Conservation (phyloP, 176 grass and related monocot genomes). For the Carex kokanica region DNA sequence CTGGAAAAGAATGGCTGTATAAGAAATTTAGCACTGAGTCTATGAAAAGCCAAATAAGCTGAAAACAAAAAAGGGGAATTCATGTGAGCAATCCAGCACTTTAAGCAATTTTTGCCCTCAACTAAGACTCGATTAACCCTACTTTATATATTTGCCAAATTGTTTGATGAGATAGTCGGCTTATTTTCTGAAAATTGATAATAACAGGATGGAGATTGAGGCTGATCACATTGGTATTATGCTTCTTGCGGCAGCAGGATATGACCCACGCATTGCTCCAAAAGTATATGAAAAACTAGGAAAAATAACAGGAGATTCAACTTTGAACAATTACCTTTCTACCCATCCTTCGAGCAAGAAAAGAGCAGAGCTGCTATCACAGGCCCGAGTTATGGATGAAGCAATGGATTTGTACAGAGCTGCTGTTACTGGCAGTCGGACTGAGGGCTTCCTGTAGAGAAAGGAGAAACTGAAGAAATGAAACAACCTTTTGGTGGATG, state of each 20-base stretch:
- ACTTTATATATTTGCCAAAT: not conserved
- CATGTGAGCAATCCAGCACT: not conserved
- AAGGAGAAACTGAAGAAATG: not conserved
- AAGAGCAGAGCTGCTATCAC: constrained; percentile 54
- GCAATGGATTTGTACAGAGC: constrained; percentile 62
- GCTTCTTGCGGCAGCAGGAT: constrained; percentile 81
- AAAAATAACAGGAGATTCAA: constrained; percentile 58
- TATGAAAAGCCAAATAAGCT: not conserved
- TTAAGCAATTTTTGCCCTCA: not conserved
- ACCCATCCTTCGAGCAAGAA: constrained; percentile 95
- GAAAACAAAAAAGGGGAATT: not conserved
- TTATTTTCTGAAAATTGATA: constrained; percentile 7
- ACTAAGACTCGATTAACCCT: not conserved
- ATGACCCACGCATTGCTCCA: constrained; percentile 80
- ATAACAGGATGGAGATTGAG: constrained; percentile 88
- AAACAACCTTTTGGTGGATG: not conserved
- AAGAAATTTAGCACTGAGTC: not conserved
- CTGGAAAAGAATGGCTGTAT: not conserved
- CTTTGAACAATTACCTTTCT: constrained; percentile 60
- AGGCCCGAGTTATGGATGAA: constrained; percentile 70
- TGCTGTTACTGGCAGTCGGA: constrained; percentile 37
- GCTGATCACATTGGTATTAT: constrained; percentile 91
- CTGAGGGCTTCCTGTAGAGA: constrained; percentile 78
- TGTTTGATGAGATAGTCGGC: not conserved
- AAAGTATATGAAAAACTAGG: constrained; percentile 75